Conservation (phyloP, 805 yeast genomes). For the Saccharomycopsis amapae region DNA sequence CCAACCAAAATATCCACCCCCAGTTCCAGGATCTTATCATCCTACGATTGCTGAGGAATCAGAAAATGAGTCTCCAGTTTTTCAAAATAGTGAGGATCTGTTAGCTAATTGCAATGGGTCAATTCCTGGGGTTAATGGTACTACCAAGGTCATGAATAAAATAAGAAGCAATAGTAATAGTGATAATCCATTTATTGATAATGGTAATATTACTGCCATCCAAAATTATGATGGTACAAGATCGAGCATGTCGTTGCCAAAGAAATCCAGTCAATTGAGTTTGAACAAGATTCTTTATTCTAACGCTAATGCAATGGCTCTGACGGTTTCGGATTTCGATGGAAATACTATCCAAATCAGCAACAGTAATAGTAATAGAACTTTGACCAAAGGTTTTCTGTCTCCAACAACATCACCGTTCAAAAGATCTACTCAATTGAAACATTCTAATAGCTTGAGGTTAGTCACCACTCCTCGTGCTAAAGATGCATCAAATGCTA, state of each 20-base stretch:
- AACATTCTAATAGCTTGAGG: slow-evolving; percentile 7
- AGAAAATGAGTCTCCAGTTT: slow-evolving; percentile 1
- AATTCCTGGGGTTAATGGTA: background rate
- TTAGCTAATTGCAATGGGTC: no score
- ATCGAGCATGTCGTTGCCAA: slow-evolving; percentile 8
- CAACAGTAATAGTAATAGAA: slow-evolving; percentile 12
- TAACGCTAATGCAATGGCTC: background rate
- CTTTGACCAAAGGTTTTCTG: slow-evolving; percentile 7
- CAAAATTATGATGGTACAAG: background rate
- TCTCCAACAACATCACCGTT: slow-evolving; percentile 11
- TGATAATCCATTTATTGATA: slow-evolving; percentile 7
- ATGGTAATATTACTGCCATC: background rate
- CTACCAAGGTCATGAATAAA: background rate
- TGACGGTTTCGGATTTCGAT: slow-evolving; percentile 9
- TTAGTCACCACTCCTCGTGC: background rate
- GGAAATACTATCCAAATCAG: slow-evolving; percentile 1
- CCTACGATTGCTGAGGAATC: slow-evolving; percentile 8
- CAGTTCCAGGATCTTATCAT: background rate
- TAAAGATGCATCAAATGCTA: background rate
- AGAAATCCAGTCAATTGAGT: slow-evolving; percentile 16
- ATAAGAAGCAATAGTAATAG: background rate
- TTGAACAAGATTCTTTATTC: slow-evolving; percentile 8
- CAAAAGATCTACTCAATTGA: slow-evolving; percentile 2
- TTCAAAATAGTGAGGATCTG: background rate
- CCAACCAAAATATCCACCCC: slow-evolving; percentile 5